Conservation (phyloP, 495 filamentous ascomycete genomes). For the Hamigera avellanea region DNA sequence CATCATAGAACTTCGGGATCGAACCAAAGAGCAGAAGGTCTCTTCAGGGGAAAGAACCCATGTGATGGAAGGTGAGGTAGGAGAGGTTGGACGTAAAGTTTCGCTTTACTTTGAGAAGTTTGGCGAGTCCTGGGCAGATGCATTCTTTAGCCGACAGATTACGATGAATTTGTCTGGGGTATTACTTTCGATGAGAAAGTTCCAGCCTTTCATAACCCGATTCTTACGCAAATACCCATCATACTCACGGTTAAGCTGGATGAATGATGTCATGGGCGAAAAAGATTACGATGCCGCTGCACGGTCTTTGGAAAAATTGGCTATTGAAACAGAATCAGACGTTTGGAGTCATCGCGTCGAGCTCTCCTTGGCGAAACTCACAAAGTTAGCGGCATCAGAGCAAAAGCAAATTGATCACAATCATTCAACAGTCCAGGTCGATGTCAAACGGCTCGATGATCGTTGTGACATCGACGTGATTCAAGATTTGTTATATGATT, state of each 20-base stretch:
- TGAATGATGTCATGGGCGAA: conserved; percentile 61
- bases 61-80: conserved; percentile 12
- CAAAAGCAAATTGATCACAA: conserved; percentile 15
- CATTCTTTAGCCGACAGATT: conserved; percentile 68
- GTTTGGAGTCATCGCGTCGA: conserved; percentile 72
- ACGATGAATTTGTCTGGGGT: conserved; percentile 47
- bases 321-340: conserved; percentile 46
- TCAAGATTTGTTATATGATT: conserved; percentile 60
- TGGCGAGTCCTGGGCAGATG: conserved; percentile 65
- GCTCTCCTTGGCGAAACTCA: conserved; percentile 61
- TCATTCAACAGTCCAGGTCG: conserved; percentile 15
- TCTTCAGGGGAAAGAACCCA: conserved; percentile 2
- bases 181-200: conserved; percentile 51
- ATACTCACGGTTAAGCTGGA: conserved; percentile 63
- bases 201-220: conserved; percentile 45
- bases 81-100: conserved; percentile 32
- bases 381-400: conserved; percentile 42
- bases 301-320: conserved; percentile 44
- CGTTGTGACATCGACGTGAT: conserved; percentile 54
- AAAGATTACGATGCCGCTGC: conserved; percentile 52
- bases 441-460: conserved; percentile 40
- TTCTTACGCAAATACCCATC: conserved; percentile 51
- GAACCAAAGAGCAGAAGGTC: conserved; percentile 17
- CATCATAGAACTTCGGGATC: conserved; percentile 35
- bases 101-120: conserved; percentile 60